These are phyloP conservation scores for Cercospora canescens DNA, from an alignment of 2,329 filamentous ascomycete genomes.

Conservation along the genomic window DNA sequence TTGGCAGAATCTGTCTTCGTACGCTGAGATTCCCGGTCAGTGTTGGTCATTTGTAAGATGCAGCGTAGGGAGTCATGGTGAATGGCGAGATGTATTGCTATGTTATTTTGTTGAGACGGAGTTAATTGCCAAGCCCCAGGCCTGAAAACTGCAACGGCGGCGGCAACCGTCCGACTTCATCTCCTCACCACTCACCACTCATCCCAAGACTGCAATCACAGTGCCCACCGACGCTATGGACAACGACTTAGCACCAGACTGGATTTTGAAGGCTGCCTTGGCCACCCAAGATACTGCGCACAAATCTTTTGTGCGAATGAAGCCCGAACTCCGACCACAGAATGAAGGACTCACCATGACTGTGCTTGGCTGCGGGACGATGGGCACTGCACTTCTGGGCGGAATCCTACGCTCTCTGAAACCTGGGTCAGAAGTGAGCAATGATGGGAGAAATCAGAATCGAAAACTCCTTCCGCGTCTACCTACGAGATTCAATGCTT, in stretches of 20 bases:
- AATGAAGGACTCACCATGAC: constrained; percentile 65
- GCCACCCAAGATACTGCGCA: constrained; percentile 30
- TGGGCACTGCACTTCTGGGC: constrained; percentile 81
- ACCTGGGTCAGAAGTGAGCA: neutral
- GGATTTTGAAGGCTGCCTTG: constrained; percentile 34
- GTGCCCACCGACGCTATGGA: constrained; percentile 19
- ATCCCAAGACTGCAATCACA: neutral
- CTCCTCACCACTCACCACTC: neutral
- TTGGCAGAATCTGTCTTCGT: neutral
- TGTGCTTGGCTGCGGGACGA: constrained; percentile 82
- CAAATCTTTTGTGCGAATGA: constrained; percentile 21
- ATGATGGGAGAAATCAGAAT: constrained; percentile 31
- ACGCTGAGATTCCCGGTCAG: neutral
- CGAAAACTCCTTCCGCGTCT: constrained; percentile 53
- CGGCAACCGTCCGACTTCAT: neutral
- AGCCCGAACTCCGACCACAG: constrained; percentile 23
- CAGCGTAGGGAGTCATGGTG: neutral
- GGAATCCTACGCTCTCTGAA: constrained; percentile 72
- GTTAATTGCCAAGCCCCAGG: neutral
- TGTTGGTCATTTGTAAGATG: neutral
- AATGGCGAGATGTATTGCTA: neutral
- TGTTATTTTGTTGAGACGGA: neutral
- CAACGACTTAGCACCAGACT: constrained; percentile 32
- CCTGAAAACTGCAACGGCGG: neutral
- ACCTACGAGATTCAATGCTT: constrained; percentile 77